Conservation (phyloP, 495 filamentous ascomycete species). For the Poronia punctata region DNA sequence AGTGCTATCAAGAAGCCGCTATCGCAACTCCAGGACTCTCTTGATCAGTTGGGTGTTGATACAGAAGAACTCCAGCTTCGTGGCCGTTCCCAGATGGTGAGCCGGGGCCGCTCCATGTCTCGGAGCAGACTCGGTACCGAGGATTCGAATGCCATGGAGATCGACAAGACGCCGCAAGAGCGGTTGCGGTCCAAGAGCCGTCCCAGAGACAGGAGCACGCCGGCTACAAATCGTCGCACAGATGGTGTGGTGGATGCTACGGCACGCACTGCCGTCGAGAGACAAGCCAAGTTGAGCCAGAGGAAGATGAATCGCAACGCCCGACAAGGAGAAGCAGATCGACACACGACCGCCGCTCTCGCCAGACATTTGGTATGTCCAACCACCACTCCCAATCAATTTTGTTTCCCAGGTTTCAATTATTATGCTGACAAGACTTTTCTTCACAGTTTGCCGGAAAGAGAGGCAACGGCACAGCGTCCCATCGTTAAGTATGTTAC, state of each 20-base stretch:
- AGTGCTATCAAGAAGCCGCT: slow-evolving; percentile 67
- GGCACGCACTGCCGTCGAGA: slow-evolving; percentile 71
- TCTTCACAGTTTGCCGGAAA: slow-evolving; percentile 24
- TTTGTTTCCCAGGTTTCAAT: neutral
- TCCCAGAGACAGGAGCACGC: slow-evolving; percentile 68
- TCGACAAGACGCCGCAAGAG: slow-evolving; percentile 59
- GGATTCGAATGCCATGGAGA: slow-evolving; percentile 74
- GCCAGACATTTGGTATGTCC: slow-evolving; percentile 84
- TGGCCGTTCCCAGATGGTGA: slow-evolving; percentile 51
- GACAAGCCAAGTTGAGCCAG: slow-evolving; percentile 79
- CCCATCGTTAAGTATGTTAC: slow-evolving; percentile 28
- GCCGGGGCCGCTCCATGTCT: slow-evolving; percentile 55
- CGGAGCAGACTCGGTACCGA: slow-evolving; percentile 43
- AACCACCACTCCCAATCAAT: neutral
- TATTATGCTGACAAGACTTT: neutral
- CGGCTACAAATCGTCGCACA: slow-evolving; percentile 67
- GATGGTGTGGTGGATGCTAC: slow-evolving; percentile 64
- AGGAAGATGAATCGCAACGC: slow-evolving; percentile 99
- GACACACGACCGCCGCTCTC: slow-evolving; percentile 73
- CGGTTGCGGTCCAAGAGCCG: slow-evolving; percentile 70
- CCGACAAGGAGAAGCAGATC: slow-evolving; percentile 89
- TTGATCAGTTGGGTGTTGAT: slow-evolving; percentile 81
- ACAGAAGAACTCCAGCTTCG: slow-evolving; percentile 64
- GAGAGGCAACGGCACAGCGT: slow-evolving; percentile 21
- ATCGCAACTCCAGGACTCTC: slow-evolving; percentile 73